Evolutionary conservation across 2,329 filamentous ascomycete species (phyloP).

Genomic region (Orbilia ellipsospora): DNA sequence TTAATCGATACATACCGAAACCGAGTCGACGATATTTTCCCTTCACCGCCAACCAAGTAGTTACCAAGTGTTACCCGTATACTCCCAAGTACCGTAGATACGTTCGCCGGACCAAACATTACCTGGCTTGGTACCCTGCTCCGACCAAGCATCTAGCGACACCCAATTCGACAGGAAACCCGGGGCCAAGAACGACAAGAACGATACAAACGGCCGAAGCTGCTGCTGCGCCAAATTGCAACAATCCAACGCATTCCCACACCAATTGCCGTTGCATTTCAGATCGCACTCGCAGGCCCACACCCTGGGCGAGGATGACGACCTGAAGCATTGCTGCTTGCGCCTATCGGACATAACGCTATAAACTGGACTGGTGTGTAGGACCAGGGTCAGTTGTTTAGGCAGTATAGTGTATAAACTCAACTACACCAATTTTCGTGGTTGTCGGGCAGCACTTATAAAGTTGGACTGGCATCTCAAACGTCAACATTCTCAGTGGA

Average conservation of each 20-base stretch:
- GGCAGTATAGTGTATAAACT: constrained; percentile 18
- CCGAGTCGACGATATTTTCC: not conserved
- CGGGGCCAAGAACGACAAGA: constrained; percentile 10
- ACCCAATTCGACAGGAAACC: constrained; percentile 20
- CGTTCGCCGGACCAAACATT: constrained; percentile 11
- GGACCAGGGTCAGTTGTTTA: constrained; percentile 20
- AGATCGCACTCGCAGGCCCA: constrained; percentile 29
- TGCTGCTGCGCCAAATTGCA: constrained; percentile 21
- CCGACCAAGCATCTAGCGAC: constrained; percentile 34
- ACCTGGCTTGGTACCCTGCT: constrained; percentile 28
- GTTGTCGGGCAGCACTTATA: not conserved
- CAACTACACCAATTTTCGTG: constrained; percentile 2
- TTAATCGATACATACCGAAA: not conserved
- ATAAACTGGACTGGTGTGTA: constrained; percentile 20
- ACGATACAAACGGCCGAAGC: constrained; percentile 7
- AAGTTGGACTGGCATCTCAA: too few relatives aligned
- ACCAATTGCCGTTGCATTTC: not conserved
- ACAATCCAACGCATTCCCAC: constrained; percentile 41
- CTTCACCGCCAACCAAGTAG: constrained; percentile 10
- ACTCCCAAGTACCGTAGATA: constrained; percentile 9
- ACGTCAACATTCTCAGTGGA: too few relatives aligned
- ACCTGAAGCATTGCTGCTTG: constrained; percentile 28
- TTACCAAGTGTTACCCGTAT: constrained; percentile 23
- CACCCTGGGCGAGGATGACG: constrained; percentile 31
- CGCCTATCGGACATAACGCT: constrained; percentile 18